These are phyloP conservation scores for Epichloe baconii DNA, from an alignment of 2,329 filamentous ascomycete species.

Conservation along the genomic window DNA sequence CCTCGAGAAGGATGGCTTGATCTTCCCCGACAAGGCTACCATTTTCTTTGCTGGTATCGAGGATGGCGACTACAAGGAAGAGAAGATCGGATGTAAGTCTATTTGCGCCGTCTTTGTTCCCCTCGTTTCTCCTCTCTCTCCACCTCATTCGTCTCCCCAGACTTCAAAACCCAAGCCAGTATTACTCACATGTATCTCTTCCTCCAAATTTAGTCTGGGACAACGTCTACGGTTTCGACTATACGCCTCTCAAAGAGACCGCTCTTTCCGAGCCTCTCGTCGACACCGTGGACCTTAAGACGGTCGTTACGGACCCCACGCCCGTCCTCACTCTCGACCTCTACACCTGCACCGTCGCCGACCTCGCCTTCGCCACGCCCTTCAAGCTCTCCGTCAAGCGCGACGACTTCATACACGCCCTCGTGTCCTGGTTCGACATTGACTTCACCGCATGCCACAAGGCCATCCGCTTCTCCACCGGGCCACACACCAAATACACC, in stretches of 20 bases:
- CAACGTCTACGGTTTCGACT: conserved; percentile 97
- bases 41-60: conserved; percentile 96
- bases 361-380: conserved; percentile 70
- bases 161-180: neutral
- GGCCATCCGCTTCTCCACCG: conserved; percentile 90
- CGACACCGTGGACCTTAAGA: conserved; percentile 95
- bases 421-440: conserved; percentile 99
- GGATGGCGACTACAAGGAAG: conserved; percentile 98
- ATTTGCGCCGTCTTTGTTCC: neutral
- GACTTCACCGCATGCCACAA: conserved; percentile 98
- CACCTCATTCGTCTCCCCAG: too few species aligned
- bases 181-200: too few species aligned
- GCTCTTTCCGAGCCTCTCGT: conserved; percentile 93
- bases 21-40: conserved; percentile 98
- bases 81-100: conserved; percentile 93
- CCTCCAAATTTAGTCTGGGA: conserved; percentile 71
- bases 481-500: conserved; percentile 96
- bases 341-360: conserved; percentile 73
- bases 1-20: conserved; percentile 72
- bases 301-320: conserved; percentile 84
- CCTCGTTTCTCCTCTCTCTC: neutral
- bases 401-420: conserved; percentile 88
- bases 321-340: conserved; percentile 80
- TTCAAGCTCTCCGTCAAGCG: conserved; percentile 68
- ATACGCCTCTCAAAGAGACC: conserved; percentile 82